Evolutionary conservation across 768 basidiomycete genomes (phyloP), one percentile per base, ranked within the genome.

Genomic region (Austroboletus festivus): DNA sequence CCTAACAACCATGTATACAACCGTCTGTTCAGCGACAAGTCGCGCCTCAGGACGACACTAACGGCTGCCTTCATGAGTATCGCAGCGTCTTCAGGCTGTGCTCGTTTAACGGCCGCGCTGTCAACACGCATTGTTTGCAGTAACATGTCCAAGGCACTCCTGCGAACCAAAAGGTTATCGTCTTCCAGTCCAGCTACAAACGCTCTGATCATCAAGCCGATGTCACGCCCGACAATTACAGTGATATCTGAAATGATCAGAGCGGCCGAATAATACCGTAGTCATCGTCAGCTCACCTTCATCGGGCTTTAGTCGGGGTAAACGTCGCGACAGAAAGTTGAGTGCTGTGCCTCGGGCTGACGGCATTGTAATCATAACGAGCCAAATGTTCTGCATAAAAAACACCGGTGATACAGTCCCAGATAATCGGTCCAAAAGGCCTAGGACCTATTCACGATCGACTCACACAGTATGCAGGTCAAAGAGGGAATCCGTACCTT

Each of bases 381-480:
- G 76, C 89, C 94, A 97, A 30, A 98, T 75, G 54, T 93, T 97
- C 67, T 97, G 93, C 61, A 95, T 81, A 74, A 97, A 97, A 72
- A 96, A 95, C 0, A 89, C 79, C 0, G 81, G 82, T 3, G 90
- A 85, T 16, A 97, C 86, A 0, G 90, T 85, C 38, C 82, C 84
- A 3, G 93, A 90, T 2, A 98, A 68, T 28, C 80, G 78, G 65
- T 93, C 89, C 46, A 98, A 74, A 15, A 99, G 68, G 42, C 73
- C 72, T 26, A 97, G 65, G 28, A 95, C 91, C 89, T 92, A 56
- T 24, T 47, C 34, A 40, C 40, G 41, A 46, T 63, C 38, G 37
- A 57, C 46, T 58, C 47, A 51, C 19, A 40, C 19, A 10, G 16
- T 21, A 26, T 16, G 7, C 15, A 15, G 5, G 20, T 4, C 8